Conservation (phyloP, 169 alveolate species). For the Babesia ovis region DNA sequence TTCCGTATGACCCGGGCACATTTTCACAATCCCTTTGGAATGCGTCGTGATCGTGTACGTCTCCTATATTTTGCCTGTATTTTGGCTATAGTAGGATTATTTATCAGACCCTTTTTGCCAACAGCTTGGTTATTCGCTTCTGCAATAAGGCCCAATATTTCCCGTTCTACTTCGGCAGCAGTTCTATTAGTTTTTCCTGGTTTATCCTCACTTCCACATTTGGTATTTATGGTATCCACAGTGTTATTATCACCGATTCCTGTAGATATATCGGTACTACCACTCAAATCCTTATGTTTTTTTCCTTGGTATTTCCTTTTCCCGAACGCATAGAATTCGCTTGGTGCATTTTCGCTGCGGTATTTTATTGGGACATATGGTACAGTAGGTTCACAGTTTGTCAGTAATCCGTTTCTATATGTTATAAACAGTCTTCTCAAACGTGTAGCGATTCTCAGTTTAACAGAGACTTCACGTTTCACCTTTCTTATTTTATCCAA, state of each 20-base stretch:
- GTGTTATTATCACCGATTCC: background rate
- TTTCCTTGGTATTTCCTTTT: background rate
- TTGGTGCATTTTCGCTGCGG: constrained; percentile 52
- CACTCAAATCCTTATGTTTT: background rate
- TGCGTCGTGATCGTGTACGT: background rate
- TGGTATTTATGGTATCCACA: background rate
- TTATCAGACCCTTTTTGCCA: constrained; percentile 8
- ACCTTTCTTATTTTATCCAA: constrained; percentile 7
- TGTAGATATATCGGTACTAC: background rate
- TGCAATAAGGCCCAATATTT: constrained; percentile 17
- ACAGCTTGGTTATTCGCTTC: constrained; percentile 37
- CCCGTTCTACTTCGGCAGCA: background rate
- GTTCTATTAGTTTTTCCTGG: background rate
- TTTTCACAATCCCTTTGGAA: constrained; percentile 1
- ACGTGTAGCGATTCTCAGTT: constrained; percentile 32
- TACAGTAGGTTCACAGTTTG: constrained; percentile 26
- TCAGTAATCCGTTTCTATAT: constrained; percentile 40
- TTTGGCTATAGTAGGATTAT: constrained; percentile 32
- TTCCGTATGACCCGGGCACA: constrained; percentile 14
- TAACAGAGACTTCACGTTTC: constrained; percentile 33
- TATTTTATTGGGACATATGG: constrained; percentile 60
- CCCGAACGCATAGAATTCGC: constrained; percentile 32
- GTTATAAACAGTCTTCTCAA: constrained; percentile 34
- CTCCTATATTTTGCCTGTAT: constrained; percentile 20
- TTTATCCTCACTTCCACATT: background rate